Conservation (phyloP, 768 basidiomycete species). For the Galerina sulciceps region DNA sequence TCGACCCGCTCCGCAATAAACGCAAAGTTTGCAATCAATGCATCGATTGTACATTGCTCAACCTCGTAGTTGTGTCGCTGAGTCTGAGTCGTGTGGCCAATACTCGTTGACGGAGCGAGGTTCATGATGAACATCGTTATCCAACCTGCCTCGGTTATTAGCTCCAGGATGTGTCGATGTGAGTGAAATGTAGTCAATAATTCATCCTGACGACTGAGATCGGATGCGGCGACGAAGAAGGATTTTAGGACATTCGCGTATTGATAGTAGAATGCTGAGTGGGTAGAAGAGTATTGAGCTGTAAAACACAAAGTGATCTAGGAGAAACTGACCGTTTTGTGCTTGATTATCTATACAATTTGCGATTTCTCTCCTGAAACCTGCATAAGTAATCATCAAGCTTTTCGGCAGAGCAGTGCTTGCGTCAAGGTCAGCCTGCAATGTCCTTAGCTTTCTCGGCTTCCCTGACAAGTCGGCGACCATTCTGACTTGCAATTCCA, state of each 20-base stretch:
- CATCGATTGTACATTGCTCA: not conserved
- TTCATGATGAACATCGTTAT: not conserved
- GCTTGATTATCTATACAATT: not conserved
- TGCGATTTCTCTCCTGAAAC: not conserved
- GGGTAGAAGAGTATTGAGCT: not conserved
- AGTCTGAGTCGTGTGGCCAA: too few relatives aligned
- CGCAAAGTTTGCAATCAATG: not conserved
- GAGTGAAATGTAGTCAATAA: not conserved
- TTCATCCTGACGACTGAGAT: not conserved
- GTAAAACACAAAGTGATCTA: not conserved
- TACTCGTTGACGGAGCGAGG: not conserved
- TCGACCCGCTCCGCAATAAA: not conserved
- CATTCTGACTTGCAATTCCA: slow-evolving; percentile 1
- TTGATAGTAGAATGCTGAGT: not conserved
- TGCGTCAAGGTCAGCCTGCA: too few relatives aligned
- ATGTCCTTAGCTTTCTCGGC: not conserved
- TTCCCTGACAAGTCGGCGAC: not conserved
- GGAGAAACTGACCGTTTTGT: not conserved
- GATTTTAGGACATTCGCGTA: not conserved
- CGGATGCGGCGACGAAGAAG: not conserved
- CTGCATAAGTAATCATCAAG: not conserved
- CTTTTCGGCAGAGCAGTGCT: not conserved
- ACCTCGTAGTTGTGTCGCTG: too few relatives aligned
- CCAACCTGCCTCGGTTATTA: not conserved
- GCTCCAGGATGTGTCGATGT: not conserved